Percentiles rank a stretch among this genome's conserved stretches.
Conservation (phyloP, 148 eudicot species). For the Rhododendron williamsianum region DNA sequence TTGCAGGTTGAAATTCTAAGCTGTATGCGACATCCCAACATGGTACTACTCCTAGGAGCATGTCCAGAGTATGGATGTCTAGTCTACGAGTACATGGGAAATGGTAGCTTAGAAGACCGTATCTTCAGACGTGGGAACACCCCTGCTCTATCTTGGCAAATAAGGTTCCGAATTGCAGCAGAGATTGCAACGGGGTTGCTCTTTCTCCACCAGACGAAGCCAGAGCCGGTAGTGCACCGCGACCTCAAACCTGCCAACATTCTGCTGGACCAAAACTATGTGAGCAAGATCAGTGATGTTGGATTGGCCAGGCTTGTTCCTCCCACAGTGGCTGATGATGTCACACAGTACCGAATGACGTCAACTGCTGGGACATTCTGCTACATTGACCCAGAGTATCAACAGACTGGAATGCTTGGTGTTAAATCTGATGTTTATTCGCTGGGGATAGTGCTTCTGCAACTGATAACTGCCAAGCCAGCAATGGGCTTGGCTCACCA, state of each 20-base stretch:
- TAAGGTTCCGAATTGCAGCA: constrained; percentile 49
- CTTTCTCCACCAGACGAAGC: constrained; percentile 67
- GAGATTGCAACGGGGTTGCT: constrained; percentile 47
- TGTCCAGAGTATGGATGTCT: constrained; percentile 58
- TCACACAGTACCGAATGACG: constrained; percentile 58
- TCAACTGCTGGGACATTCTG: constrained; percentile 68
- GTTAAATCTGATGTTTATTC: constrained; percentile 66
- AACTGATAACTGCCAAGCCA: constrained; percentile 52
- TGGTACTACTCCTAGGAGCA: constrained; percentile 59
- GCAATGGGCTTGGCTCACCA: constrained; percentile 62
- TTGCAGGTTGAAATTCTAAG: constrained; percentile 47
- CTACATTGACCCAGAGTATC: constrained; percentile 75
- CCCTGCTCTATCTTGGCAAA: constrained; percentile 43
- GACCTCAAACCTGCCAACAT: constrained; percentile 71
- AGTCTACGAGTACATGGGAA: constrained; percentile 53
- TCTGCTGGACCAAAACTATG: constrained; percentile 54
- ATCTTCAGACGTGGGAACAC: constrained; percentile 39
- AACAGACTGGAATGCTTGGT: constrained; percentile 66
- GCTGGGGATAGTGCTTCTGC: constrained; percentile 55
- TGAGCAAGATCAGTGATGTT: constrained; percentile 67
- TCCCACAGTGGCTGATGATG: constrained; percentile 49
- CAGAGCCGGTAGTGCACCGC: constrained; percentile 66
- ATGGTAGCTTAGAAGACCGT: constrained; percentile 43
- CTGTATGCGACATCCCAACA: constrained; percentile 51
- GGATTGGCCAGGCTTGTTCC: constrained; percentile 71